Conservation (phyloP, 768 basidiomycete species). For the Mycena rosella region DNA sequence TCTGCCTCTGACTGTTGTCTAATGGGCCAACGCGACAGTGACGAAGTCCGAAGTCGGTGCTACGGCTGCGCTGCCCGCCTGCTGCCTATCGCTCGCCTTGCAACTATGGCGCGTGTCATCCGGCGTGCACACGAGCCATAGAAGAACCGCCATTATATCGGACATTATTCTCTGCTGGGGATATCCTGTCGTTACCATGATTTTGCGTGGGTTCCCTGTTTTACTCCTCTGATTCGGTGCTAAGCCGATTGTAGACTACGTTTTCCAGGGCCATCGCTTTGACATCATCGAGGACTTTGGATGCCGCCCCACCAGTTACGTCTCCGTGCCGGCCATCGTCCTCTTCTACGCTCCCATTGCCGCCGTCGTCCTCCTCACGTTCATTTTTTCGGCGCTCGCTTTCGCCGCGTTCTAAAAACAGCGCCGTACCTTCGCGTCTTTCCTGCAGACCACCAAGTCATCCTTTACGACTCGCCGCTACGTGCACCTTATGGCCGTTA, state of each 20-base stretch:
- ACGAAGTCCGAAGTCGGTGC: constrained; percentile 58
- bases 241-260: too few species aligned
- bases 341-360: too few species aligned
- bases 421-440: too few species aligned
- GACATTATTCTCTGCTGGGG: constrained; percentile 49
- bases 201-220: constrained; percentile 56
- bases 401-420: too few species aligned
- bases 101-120: constrained; percentile 61
- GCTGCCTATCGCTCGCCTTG: constrained; percentile 57
- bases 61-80: constrained; percentile 56
- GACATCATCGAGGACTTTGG: too few species aligned
- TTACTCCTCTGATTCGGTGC: not conserved
- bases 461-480: constrained; percentile 12
- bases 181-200: constrained; percentile 53
- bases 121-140: constrained; percentile 49
- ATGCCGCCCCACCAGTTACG: too few species aligned
- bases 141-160: constrained; percentile 44
- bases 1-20: too few species aligned
- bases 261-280: too few species aligned
- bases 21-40: constrained; percentile 45
- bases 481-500: constrained; percentile 4
- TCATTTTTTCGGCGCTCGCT: too few species aligned
- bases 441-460: not conserved
- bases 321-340: too few species aligned
- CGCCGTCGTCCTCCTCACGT: too few species aligned